phyloP scores from a whole-genome alignment of 2,329 filamentous ascomycete species.

The Botryotinia convoluta region DNA sequence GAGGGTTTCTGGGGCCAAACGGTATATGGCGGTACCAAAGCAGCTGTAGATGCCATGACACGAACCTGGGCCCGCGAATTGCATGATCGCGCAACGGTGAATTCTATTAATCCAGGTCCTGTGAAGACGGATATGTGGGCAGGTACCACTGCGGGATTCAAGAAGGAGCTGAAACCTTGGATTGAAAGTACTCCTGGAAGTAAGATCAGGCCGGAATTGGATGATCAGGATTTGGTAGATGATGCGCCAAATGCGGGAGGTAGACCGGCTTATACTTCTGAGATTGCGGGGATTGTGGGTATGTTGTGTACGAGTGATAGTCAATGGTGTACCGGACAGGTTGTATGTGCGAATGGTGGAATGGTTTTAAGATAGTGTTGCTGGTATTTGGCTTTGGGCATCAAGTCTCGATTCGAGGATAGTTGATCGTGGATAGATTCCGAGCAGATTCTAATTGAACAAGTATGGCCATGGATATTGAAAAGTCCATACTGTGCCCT shows the following conservation, averaged over 20 bases:
- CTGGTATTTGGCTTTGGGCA: neutral
- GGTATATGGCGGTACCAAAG: conserved; percentile 65
- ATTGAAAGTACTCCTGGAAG: conserved; percentile 64
- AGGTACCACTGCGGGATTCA: conserved; percentile 55
- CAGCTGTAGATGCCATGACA: conserved; percentile 67
- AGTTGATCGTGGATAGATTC: neutral
- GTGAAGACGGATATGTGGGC: conserved; percentile 67
- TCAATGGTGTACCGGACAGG: conserved; percentile 76
- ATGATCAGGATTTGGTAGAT: conserved; percentile 60
- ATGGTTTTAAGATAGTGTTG: conserved; percentile 51
- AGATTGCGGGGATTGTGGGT: conserved; percentile 72
- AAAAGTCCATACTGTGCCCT: neutral
- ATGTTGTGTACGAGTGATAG: conserved; percentile 72
- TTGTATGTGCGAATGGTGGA: conserved; percentile 78
- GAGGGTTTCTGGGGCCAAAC: conserved; percentile 53
- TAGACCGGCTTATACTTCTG: conserved; percentile 62
- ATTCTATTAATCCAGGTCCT: conserved; percentile 64
- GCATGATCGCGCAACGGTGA: conserved; percentile 60
- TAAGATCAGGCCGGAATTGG: conserved; percentile 57
- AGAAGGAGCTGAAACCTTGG: conserved; percentile 56
- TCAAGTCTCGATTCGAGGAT: neutral
- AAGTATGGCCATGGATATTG: neutral
- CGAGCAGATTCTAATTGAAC: neutral
- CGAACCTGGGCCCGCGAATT: conserved; percentile 64
- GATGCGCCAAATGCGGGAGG: conserved; percentile 55